A percentile compares a stretch with the other conserved stretches of the same genome.
Evolutionary conservation across 2,329 filamentous ascomycete genomes (phyloP).

Genomic region (Davidsoniella eucalypti): DNA sequence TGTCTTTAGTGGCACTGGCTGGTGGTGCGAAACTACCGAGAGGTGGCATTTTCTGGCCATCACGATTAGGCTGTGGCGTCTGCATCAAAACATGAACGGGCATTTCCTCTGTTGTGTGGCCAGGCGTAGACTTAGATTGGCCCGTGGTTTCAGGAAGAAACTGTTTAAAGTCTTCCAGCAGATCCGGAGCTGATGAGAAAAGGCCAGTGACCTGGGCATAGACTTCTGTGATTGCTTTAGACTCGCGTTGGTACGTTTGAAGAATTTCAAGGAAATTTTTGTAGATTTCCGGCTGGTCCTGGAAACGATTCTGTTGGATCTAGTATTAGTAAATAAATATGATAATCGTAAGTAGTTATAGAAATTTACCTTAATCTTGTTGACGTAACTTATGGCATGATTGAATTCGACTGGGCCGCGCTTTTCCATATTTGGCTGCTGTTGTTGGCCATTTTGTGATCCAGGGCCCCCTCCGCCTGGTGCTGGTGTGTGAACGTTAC

Average conservation of each 20-base stretch:
- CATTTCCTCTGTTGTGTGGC: conserved; percentile 46
- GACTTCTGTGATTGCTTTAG: conserved; percentile 95
- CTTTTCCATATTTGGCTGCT: conserved; percentile 55
- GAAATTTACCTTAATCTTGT: conserved; percentile 87
- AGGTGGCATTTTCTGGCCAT: conserved; percentile 71
- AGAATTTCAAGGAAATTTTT: conserved; percentile 97
- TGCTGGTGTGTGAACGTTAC: conserved; percentile 44
- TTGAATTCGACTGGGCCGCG: conserved; percentile 96
- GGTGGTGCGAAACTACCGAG: conserved; percentile 86
- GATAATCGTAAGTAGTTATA: neutral
- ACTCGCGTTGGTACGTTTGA: conserved; percentile 94
- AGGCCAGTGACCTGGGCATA: conserved; percentile 91
- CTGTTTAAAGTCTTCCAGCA: conserved; percentile 96
- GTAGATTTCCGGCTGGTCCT: conserved; percentile 93
- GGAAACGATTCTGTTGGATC: conserved; percentile 66
- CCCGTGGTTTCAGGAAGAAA: conserved; percentile 77
- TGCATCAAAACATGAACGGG: conserved; percentile 31
- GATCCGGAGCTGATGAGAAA: conserved; percentile 83
- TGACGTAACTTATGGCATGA: conserved; percentile 97
- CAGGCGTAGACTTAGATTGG: conserved; percentile 33
- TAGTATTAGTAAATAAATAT: neutral
- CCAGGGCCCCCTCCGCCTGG: conserved; percentile 37
- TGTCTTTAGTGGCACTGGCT: conserved; percentile 69
- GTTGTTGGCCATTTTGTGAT: conserved; percentile 42
- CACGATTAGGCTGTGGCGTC: conserved; percentile 37